A percentile compares a stretch with the other conserved stretches of the same genome.
These are phyloP conservation scores for Brasenia schreberi DNA, from an alignment of 164 flowering plant genomes.

Conservation along the genomic window DNA sequence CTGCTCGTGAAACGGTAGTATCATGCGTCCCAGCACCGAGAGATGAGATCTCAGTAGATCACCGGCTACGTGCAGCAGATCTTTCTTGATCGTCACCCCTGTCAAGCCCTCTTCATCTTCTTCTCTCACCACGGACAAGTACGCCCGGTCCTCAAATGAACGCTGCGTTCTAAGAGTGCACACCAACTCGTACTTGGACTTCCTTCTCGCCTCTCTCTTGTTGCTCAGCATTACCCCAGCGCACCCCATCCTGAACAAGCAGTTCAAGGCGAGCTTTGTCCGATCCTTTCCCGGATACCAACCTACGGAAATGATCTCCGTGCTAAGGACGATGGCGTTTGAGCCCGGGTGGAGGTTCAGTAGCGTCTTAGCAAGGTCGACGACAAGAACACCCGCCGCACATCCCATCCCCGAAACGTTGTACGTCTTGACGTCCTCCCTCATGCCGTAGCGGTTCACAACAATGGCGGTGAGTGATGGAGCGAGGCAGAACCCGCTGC, in stretches of 20 bases:
- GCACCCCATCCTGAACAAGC: conserved; percentile 59
- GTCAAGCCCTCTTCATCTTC: conserved; percentile 51
- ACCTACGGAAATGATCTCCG: conserved; percentile 55
- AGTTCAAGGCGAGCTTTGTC: conserved; percentile 44
- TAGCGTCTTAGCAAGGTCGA: conserved; percentile 39
- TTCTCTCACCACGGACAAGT: conserved; percentile 29
- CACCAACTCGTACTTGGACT: conserved; percentile 29
- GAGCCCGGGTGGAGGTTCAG: conserved; percentile 23
- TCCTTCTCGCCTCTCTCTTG: conserved; percentile 10
- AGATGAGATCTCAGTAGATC: conserved; percentile 32
- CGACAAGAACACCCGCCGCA: conserved; percentile 41
- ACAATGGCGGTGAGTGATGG: conserved; percentile 59
- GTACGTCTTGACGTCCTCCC: conserved; percentile 41
- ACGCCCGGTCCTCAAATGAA: conserved; percentile 36
- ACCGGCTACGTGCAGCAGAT: conserved; percentile 26
- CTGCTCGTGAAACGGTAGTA: conserved; percentile 38
- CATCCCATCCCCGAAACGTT: conserved; percentile 80
- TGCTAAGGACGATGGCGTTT: conserved; percentile 47
- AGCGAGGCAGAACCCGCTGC: conserved; percentile 54
- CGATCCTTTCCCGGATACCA: conserved; percentile 60
- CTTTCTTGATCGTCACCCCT: conserved; percentile 36
- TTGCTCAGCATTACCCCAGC: conserved; percentile 27
- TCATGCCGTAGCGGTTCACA: conserved; percentile 41
- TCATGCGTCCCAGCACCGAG: conserved; percentile 20
- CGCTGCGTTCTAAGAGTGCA: conserved; percentile 26